Evolutionary conservation across 2,329 filamentous ascomycete species (phyloP).

Genomic region (Laburnicola sp.): DNA sequence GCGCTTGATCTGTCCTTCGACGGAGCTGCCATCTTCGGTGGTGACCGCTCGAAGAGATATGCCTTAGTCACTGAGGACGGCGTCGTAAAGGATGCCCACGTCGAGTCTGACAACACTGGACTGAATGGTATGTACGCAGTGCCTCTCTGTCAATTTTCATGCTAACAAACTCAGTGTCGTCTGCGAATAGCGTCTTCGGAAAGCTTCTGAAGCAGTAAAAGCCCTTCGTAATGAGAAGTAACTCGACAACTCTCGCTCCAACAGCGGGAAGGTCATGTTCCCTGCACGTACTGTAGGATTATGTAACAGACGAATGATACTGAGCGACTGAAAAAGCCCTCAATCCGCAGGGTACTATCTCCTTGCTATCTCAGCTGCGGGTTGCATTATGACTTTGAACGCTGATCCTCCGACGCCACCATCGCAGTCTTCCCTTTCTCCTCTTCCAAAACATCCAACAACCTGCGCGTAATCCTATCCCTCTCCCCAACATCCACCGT

Average conservation of each 20-base stretch:
- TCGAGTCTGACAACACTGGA: conserved; percentile 89
- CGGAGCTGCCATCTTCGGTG: conserved; percentile 76
- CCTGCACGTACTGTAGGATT: too few species aligned
- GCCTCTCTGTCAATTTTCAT: neutral
- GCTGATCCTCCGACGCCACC: neutral
- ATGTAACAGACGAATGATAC: too few species aligned
- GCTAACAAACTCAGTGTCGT: conserved; percentile 2
- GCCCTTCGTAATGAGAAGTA: too few species aligned
- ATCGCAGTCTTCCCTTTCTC: conserved; percentile 22
- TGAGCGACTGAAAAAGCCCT: too few species aligned
- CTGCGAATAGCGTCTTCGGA: conserved; percentile 8
- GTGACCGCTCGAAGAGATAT: conserved; percentile 82
- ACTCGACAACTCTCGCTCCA: too few species aligned
- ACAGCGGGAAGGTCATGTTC: too few species aligned
- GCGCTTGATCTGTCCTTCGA: conserved; percentile 84
- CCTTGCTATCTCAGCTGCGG: too few species aligned
- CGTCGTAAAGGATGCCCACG: conserved; percentile 76
- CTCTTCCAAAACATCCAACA: conserved; percentile 46
- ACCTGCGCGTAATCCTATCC: conserved; percentile 47
- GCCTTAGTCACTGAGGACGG: conserved; percentile 81
- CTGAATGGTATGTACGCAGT: conserved; percentile 64
- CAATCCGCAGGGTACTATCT: too few species aligned
- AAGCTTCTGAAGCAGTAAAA: conserved; percentile 1
- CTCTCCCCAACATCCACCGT: conserved; percentile 46
- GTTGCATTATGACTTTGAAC: neutral